These are phyloP conservation scores for Rhizopogon vinicolor DNA, from an alignment of 768 basidiomycete species.

Conservation along the genomic window DNA sequence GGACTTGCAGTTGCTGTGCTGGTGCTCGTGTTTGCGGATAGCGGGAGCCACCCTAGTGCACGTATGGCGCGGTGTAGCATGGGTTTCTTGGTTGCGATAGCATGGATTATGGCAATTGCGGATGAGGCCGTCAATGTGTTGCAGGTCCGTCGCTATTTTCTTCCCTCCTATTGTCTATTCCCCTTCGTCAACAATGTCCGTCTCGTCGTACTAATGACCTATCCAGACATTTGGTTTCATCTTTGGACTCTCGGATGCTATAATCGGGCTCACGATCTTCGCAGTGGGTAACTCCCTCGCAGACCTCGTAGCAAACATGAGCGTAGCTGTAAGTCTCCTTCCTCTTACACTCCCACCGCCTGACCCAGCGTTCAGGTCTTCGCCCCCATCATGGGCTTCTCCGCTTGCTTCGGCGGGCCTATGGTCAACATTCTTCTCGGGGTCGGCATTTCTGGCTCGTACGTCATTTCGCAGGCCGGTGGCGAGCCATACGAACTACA, in stretches of 20 bases:
- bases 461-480: slow-evolving; percentile 63
- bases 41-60: slow-evolving; percentile 51
- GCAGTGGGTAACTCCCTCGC: slow-evolving; percentile 95
- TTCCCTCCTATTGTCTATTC: not conserved
- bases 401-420: slow-evolving; percentile 90
- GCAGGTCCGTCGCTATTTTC: slow-evolving; percentile 45
- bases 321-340: slow-evolving; percentile 66
- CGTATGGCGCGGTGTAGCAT: slow-evolving; percentile 77
- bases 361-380: slow-evolving; percentile 47
- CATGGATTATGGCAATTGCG: slow-evolving; percentile 99
- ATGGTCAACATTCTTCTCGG: slow-evolving; percentile 92
- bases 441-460: slow-evolving; percentile 87
- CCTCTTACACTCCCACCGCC: not conserved
- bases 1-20: slow-evolving; percentile 52
- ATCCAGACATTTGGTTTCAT: slow-evolving; percentile 85
- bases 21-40: slow-evolving; percentile 55
- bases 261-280: slow-evolving; percentile 95
- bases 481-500: slow-evolving; percentile 62
- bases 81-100: slow-evolving; percentile 86
- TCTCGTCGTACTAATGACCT: slow-evolving; percentile 4
- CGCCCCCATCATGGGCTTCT: slow-evolving; percentile 92
- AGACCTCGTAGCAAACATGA: slow-evolving; percentile 95
- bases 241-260: slow-evolving; percentile 94
- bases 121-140: slow-evolving; percentile 93
- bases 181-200: not conserved